These are phyloP conservation scores for Byssochlamys sp. DNA, from an alignment of 2,329 filamentous ascomycete genomes.

Conservation along the genomic window DNA sequence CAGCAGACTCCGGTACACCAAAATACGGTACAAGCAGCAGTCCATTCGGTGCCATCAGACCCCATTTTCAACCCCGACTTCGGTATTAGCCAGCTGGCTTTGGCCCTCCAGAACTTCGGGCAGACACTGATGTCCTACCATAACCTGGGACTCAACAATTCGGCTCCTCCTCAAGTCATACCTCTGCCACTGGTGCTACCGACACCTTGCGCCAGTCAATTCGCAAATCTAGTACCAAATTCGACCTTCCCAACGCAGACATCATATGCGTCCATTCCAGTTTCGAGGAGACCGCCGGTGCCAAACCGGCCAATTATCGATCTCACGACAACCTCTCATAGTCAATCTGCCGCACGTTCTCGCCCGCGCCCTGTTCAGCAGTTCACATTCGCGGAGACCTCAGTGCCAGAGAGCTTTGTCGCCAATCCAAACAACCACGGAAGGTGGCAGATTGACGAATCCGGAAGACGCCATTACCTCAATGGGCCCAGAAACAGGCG, in stretches of 20 bases:
- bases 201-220: not conserved
- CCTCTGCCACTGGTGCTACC: not conserved
- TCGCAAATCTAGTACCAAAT: not conserved
- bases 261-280: not conserved
- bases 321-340: not conserved
- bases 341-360: not conserved
- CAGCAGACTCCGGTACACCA: not conserved
- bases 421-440: constrained; percentile 17
- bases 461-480: constrained; percentile 11
- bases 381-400: constrained; percentile 9
- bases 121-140: not conserved
- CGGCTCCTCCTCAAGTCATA: not conserved
- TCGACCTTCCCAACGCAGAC: not conserved
- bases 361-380: not conserved
- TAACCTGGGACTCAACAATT: not conserved
- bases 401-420: constrained; percentile 11
- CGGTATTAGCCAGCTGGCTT: not conserved
- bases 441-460: constrained; percentile 9
- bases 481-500: constrained; percentile 9
- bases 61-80: not conserved
- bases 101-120: not conserved
- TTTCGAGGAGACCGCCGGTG: not conserved
- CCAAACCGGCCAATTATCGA: not conserved
- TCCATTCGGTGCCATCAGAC: not conserved
- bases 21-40: not conserved